Base-by-base conservation (phyloP, 805 yeast genomes). In the Zygoascus biomembranicola region DNA sequence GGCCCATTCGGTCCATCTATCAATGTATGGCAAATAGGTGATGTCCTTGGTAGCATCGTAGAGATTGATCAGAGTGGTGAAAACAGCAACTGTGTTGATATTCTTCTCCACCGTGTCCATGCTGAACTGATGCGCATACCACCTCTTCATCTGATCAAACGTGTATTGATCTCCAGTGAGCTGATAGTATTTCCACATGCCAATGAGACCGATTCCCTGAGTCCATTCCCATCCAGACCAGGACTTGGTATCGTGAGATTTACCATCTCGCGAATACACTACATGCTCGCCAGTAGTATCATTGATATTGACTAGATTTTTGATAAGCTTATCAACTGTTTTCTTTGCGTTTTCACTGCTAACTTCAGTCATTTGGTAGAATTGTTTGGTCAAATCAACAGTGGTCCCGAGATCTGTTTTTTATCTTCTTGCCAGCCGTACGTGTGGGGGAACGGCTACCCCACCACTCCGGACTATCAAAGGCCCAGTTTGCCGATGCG, bases 171-270 rank as follows among this genome's bases (percentile, higher is more conserved):
- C 57, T 18, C 61, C 61, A 31, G 69, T 69, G 20, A 65, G 57
- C 31, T 62, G 62, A 51, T 66, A 66, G 55, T 65, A 69, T 47
- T 69, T 69, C 72, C 72, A 69, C 66, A 69, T 63, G 13, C 73
- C 73, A 53, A 69, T 67, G 20, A 69, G 61, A 2, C 73, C 73
- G 41, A 69, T 67, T 3, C 73, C 73, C 43, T 69, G 73, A 16
- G 72, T 69, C 73, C 73, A 69, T 53, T 69, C 73, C 73, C 73
- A 69, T 16, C 69, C 72, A n/a, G 69, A 62, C 73, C 73, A 69
- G n/a, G 71, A 70, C 52, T 68, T 69, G 52, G 72, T 69, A 52
- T 69, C 73, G 32, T 68, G 67, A 44, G 67, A 59, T 50, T 70
- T 55, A 5, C 73, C 73, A 31, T 67, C 70, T 28, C 31, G 14